A percentile compares a stretch with the other conserved stretches of the same genome.
phyloP scores from a whole-genome alignment of 169 alveolate species.

The Blepharisma undulans region DNA sequence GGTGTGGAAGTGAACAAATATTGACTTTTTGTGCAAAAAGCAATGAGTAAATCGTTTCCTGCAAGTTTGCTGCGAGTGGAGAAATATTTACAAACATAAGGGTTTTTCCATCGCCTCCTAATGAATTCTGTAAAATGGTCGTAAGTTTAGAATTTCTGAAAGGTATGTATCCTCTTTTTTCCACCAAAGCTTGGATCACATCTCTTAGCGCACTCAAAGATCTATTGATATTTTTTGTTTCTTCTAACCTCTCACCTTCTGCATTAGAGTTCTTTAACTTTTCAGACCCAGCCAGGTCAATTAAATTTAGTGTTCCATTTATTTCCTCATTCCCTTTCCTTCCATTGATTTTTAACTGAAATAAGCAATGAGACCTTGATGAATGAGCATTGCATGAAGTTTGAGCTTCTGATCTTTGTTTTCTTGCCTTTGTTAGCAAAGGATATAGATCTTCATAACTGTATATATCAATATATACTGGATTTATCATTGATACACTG shows the following conservation, averaged over 20 bases:
- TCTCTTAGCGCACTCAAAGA: constrained; percentile 85
- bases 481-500: constrained; percentile 47
- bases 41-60: constrained; percentile 71
- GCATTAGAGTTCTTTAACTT: constrained; percentile 82
- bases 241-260: constrained; percentile 88
- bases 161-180: constrained; percentile 81
- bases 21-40: constrained; percentile 77
- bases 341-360: constrained; percentile 76
- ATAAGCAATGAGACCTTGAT: constrained; percentile 88
- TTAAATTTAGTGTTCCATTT: constrained; percentile 75
- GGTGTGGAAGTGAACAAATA: constrained; percentile 38
- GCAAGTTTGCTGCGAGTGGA: constrained; percentile 47
- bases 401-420: constrained; percentile 79
- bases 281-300: constrained; percentile 93
- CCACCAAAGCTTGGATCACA: constrained; percentile 82
- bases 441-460: constrained; percentile 64
- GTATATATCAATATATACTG: constrained; percentile 57
- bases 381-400: constrained; percentile 82
- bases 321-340: constrained; percentile 41
- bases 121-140: constrained; percentile 69
- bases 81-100: constrained; percentile 87
- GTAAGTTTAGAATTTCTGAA: constrained; percentile 90
- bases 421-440: constrained; percentile 71
- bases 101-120: constrained; percentile 87
- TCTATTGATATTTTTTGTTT: constrained; percentile 84